These are phyloP conservation scores for Rhodofomes roseus DNA, from an alignment of 1,284 basidiomycete species.

Conservation along the genomic window DNA sequence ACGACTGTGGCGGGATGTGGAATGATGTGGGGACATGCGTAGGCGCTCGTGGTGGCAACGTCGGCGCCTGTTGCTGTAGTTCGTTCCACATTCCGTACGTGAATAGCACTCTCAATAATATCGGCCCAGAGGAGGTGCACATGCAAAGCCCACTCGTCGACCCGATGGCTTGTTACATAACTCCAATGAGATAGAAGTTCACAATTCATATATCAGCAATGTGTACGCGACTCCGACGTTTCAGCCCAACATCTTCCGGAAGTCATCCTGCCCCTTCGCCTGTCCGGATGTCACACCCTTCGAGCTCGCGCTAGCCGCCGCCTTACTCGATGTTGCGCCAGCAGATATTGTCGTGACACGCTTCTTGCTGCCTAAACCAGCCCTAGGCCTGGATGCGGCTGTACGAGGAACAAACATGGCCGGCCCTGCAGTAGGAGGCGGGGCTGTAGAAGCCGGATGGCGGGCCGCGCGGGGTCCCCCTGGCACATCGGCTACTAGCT, in stretches of 20 bases:
- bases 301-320: slow-evolving; percentile 4
- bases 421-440: slow-evolving; percentile 34
- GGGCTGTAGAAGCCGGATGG: slow-evolving; percentile 26
- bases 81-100: no score
- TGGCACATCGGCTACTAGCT: slow-evolving; percentile 52
- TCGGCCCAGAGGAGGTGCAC: no score
- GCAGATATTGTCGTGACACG: slow-evolving; percentile 24
- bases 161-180: no score
- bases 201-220: neutral
- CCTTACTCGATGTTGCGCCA: slow-evolving; percentile 7
- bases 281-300: slow-evolving; percentile 20
- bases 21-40: neutral
- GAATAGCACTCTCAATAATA: no score
- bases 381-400: slow-evolving; percentile 61
- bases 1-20: neutral
- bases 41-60: neutral
- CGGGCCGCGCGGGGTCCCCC: slow-evolving; percentile 25
- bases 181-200: no score
- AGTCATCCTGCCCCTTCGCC: slow-evolving; percentile 72
- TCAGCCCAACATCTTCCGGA: slow-evolving; percentile 64
- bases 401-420: slow-evolving; percentile 63
- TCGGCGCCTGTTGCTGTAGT: neutral
- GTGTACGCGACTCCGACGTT: no score
- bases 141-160: no score
- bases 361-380: slow-evolving; percentile 58